phyloP scores from a whole-genome alignment of 495 filamentous ascomycete genomes.

The Lophiostoma macrostomum region DNA sequence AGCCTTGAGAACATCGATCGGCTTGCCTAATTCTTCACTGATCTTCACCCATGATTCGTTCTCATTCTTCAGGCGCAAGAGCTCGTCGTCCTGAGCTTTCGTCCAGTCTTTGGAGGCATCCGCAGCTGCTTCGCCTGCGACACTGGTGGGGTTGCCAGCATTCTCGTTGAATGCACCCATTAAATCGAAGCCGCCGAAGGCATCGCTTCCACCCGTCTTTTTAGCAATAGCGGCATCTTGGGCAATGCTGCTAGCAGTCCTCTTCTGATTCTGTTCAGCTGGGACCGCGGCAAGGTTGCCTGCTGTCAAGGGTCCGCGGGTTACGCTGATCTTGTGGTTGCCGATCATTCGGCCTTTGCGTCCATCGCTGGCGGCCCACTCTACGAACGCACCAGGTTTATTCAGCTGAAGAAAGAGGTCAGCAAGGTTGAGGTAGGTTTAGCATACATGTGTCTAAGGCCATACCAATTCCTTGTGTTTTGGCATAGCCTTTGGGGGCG shows the following conservation, averaged over 20 bases:
- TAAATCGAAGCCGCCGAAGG: neutral
- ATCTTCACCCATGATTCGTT: slow-evolving; percentile 23
- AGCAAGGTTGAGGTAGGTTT: neutral
- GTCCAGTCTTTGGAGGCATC: slow-evolving; percentile 23
- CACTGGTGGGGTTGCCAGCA: neutral
- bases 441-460: too few relatives aligned
- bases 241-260: too few relatives aligned
- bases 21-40: slow-evolving; percentile 17
- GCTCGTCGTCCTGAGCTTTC: slow-evolving; percentile 23
- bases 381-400: slow-evolving; percentile 5
- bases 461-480: too few relatives aligned
- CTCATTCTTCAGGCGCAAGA: slow-evolving; percentile 27
- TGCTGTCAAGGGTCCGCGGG: too few relatives aligned
- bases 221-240: too few relatives aligned
- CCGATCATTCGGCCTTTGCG: neutral
- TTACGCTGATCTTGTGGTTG: neutral
- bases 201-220: neutral
- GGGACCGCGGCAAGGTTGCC: neutral
- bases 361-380: slow-evolving; percentile 14
- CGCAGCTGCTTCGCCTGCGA: neutral
- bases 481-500: neutral
- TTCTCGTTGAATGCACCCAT: neutral
- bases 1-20: neutral
- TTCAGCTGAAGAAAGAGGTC: neutral
- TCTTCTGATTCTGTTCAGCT: neutral